Evolutionary conservation across 2,329 filamentous ascomycete genomes (phyloP), one percentile per base, ranked within the genome.

Genomic region (Paracamarosporium sp.): DNA sequence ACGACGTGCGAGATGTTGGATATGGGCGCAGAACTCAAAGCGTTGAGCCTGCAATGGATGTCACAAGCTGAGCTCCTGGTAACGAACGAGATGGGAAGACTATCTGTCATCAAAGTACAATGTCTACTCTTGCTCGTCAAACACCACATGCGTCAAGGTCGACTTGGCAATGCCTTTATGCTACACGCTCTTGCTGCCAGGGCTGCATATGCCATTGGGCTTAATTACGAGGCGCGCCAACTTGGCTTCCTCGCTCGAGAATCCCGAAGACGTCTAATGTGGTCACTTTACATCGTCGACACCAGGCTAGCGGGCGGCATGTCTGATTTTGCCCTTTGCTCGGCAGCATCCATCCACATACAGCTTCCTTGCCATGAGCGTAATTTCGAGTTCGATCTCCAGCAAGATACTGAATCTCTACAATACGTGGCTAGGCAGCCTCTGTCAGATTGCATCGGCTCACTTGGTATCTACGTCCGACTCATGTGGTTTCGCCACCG

Each of bases 381-480:
- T 8, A 53, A 53, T 33, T 53, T 53, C 33, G 50, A 53, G 22
- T 53, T 53, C 38, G 50, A 53, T n/a, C 22, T 44, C 22, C 13
- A 44, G 50, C 50, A 53, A 45, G 25, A 44, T 7, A 53, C 50
- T 3, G 50, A 53, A 27, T 13, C 36, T 12, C 28, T 53, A 24
- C 15, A 31, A 33, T 25, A 17, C 13, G 44, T 13, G 4, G 3
- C 13, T n/a, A 44, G 41, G 13, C 38, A 20, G 38, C 33, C 24
- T 15, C 9, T 36, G 5, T 17, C 50, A 12, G 25, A 31, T n/a
- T 30, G 38, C 30, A 8, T 53, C n/a, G 50, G 50, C 12, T 44
- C 50, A 6, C 38, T 53, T 17, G 50, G 36, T 8, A 31, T 30
- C 8, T 53, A 44, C 28, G 8, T 53, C 8, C 50, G 50, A 15